A percentile compares a stretch with the other conserved stretches of the same genome.
Conservation (phyloP, 257 asterid genomes). For the Ophiorrhiza pumila region DNA sequence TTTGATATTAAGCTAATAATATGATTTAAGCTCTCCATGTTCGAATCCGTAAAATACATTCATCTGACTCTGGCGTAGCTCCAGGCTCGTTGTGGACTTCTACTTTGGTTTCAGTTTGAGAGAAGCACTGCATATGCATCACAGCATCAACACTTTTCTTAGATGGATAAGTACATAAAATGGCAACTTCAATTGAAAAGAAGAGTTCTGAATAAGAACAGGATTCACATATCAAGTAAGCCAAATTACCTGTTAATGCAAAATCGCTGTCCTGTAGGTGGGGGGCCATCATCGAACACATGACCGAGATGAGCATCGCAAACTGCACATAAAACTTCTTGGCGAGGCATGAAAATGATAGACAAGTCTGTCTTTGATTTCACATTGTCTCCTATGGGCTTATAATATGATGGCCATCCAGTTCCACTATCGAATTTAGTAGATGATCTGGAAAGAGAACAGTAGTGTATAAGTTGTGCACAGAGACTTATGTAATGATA, state of each 20-base stretch:
- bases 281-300: conserved; percentile 84
- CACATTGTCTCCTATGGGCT: conserved; percentile 72
- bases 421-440: conserved; percentile 94
- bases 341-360: conserved; percentile 87
- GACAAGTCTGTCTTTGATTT: conserved; percentile 83
- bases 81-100: conserved; percentile 2
- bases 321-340: conserved; percentile 67
- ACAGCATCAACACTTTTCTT: neutral
- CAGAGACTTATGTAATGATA: neutral
- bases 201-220: neutral
- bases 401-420: conserved; percentile 94
- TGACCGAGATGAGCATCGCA: conserved; percentile 98
- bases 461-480: neutral
- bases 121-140: conserved; percentile 53
- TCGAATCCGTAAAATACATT: neutral
- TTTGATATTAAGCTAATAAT: neutral
- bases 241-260: conserved; percentile 82
- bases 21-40: neutral
- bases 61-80: neutral
- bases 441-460: conserved; percentile 52
- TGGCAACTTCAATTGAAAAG: neutral
- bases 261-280: conserved; percentile 81
- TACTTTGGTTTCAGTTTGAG: conserved; percentile 57
- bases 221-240: neutral
- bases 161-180: neutral